phyloP scores from a whole-genome alignment of 129 eudicot genomes.

The Helichrysum umbraculigerum region DNA sequence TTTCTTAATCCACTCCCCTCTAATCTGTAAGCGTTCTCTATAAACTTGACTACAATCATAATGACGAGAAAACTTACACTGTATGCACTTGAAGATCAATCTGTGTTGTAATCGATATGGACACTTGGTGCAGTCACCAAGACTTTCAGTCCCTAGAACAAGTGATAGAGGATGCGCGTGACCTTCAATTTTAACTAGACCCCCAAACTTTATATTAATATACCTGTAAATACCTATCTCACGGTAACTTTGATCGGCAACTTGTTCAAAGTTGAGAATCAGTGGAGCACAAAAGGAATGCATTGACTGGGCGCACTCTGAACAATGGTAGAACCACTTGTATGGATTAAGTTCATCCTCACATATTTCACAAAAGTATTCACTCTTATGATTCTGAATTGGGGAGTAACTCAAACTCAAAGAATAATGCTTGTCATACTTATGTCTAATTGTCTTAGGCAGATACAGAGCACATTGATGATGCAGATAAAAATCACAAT shows the following conservation, averaged over 20 bases:
- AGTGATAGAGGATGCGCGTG: background rate
- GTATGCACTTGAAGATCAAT: background rate
- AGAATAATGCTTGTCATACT: background rate
- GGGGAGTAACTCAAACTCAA: background rate
- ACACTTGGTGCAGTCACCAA: background rate
- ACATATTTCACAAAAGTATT: background rate
- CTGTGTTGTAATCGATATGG: background rate
- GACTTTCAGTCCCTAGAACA: background rate
- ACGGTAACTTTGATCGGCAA: background rate
- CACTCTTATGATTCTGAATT: background rate
- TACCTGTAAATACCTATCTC: background rate
- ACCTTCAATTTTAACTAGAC: background rate
- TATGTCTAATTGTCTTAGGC: background rate
- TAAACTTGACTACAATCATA: no score
- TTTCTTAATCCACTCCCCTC: no score
- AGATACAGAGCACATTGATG: background rate
- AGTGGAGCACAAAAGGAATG: background rate
- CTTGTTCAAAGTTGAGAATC: background rate
- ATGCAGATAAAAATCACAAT: background rate
- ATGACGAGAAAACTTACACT: background rate
- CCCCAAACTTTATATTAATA: background rate
- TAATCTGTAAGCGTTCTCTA: no score
- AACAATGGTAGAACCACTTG: background rate
- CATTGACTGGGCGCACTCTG: background rate
- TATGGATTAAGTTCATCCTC: background rate